phyloP scores from a whole-genome alignment of 1,284 basidiomycete species.

The Cryptococcus sp. region DNA sequence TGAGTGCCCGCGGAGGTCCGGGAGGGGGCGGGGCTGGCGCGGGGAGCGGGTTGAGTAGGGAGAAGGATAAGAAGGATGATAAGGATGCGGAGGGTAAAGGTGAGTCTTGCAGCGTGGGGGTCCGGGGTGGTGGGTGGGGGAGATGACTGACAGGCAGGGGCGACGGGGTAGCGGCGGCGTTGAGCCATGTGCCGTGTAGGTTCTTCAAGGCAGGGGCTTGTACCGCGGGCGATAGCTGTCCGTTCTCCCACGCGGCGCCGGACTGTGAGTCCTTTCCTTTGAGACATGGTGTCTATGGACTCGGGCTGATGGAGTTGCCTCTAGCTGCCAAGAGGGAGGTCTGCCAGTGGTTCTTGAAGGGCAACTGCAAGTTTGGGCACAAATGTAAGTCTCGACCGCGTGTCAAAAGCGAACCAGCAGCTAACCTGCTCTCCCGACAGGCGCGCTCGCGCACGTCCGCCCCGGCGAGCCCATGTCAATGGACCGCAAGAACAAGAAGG shows the following conservation, averaged over 20 bases:
- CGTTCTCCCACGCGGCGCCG: slow-evolving; percentile 71
- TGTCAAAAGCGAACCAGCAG: background rate
- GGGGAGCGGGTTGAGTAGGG: slow-evolving; percentile 6
- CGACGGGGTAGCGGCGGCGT: slow-evolving; percentile 32
- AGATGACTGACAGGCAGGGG: background rate
- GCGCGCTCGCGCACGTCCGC: slow-evolving; percentile 82
- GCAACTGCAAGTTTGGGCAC: slow-evolving; percentile 97
- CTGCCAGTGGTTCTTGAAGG: slow-evolving; percentile 80
- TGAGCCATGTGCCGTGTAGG: slow-evolving; percentile 96
- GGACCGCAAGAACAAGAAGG: slow-evolving; percentile 98
- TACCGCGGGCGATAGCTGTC: slow-evolving; percentile 91
- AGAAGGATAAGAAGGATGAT: slow-evolving; percentile 12
- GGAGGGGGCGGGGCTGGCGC: background rate
- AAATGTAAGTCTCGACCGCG: slow-evolving; percentile 60
- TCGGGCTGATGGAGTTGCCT: slow-evolving; percentile 2
- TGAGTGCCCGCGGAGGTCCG: slow-evolving; percentile 5
- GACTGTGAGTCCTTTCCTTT: slow-evolving; percentile 31
- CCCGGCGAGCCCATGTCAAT: slow-evolving; percentile 91
- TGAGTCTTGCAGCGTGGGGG: slow-evolving; percentile 3
- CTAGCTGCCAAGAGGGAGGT: slow-evolving; percentile 77
- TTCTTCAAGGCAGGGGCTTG: slow-evolving; percentile 93
- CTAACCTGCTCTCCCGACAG: slow-evolving; percentile 23
- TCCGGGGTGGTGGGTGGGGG: background rate
- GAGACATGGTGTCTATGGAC: slow-evolving; percentile 4
- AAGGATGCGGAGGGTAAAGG: slow-evolving; percentile 7